Percentiles rank a stretch among this genome's conserved stretches.
Conservation (phyloP, 2,329 filamentous ascomycete species). For the Fusarium udum region DNA sequence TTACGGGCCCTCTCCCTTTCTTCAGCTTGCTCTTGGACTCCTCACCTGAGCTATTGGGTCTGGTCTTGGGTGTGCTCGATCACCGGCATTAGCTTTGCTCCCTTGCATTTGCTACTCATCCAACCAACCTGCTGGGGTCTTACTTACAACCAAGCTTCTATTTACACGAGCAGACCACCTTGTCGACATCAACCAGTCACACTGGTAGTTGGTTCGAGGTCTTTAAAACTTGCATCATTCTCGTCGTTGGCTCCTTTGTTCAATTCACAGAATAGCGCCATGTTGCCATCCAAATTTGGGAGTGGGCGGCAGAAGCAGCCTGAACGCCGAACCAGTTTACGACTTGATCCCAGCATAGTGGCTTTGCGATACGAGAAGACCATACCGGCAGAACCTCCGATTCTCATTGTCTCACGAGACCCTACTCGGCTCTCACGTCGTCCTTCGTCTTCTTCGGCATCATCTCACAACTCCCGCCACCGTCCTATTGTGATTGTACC, state of each 20-base stretch:
- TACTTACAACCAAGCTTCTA: slow-evolving; percentile 20
- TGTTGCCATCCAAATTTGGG: slow-evolving; percentile 54
- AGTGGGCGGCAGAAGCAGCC: slow-evolving; percentile 56
- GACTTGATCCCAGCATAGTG: slow-evolving; percentile 61
- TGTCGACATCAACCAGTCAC: slow-evolving; percentile 22
- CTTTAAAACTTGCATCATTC: slow-evolving; percentile 10
- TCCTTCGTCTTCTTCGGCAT: slow-evolving; percentile 39
- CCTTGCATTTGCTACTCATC: slow-evolving; percentile 31
- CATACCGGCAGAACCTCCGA: slow-evolving; percentile 65
- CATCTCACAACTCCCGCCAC: slow-evolving; percentile 38
- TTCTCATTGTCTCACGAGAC: slow-evolving; percentile 60
- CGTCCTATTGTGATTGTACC: slow-evolving; percentile 46
- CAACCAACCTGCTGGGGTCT: slow-evolving; percentile 26
- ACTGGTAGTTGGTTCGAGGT: slow-evolving; percentile 2
- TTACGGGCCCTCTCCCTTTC: slow-evolving; percentile 8
- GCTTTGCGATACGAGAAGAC: slow-evolving; percentile 70
- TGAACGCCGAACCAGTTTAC: slow-evolving; percentile 49
- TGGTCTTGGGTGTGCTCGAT: slow-evolving; percentile 21
- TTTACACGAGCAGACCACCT: slow-evolving; percentile 17
- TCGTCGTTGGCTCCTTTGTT: slow-evolving; percentile 17
- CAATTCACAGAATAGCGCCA: slow-evolving; percentile 28
- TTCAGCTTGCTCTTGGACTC: slow-evolving; percentile 1
- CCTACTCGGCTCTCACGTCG: slow-evolving; percentile 47
- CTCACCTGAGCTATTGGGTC: slow-evolving; percentile 19
- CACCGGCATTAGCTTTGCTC: slow-evolving; percentile 26